Base-by-base conservation (phyloP, 2,329 filamentous ascomycete species). In the Fusarium lyarnte region DNA sequence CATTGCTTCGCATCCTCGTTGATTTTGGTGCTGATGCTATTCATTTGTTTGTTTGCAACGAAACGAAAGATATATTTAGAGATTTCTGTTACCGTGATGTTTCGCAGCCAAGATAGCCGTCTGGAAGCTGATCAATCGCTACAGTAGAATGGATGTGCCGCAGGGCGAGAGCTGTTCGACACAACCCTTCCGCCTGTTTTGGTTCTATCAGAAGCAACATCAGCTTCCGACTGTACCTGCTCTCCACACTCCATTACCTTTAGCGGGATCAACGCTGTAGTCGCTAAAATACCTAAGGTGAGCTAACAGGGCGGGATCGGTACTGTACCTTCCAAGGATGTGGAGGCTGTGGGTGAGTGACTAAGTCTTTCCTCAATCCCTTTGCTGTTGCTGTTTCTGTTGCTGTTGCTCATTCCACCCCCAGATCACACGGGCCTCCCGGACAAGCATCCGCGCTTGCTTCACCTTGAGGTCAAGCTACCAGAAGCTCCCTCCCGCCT, bases 391-490 rank as follows among this genome's bases (percentile, higher is more conserved):
- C 27, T 41, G 57, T 63, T 38, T 33, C 31, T 33, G 31, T 33
- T 27, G 6, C 36, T 36, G 41, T 55, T 61, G 39, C 68, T 54
- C 67, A 62, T 67, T 70, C 66, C 49, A 68, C 54, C 64, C 65
- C 66, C 66, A 69, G 66, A 69, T 69, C 57, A 69, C 58, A 69
- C 58, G 65, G 65, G 36, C 65, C 58, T 69, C 35, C 41, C 64
- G 66, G 65, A 69, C 39, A 66, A 52, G 43, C 54, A 51, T 35
- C 64, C 51, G 66, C 55, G 25, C 66, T 38, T 69, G 49, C 66
- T 66, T 69, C 65, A 69, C 49, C 66, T 63, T 42, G 29, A 64
- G 25, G 29, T 41, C 25, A 29, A 57, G 54, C 66, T 60, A 47
- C 53, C 43, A 58, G 45, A 67, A 70, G 70, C 66, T 70, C 63